Evolutionary conservation across 2,329 filamentous ascomycete species (phyloP).

Genomic region (Cercospora berteroae): DNA sequence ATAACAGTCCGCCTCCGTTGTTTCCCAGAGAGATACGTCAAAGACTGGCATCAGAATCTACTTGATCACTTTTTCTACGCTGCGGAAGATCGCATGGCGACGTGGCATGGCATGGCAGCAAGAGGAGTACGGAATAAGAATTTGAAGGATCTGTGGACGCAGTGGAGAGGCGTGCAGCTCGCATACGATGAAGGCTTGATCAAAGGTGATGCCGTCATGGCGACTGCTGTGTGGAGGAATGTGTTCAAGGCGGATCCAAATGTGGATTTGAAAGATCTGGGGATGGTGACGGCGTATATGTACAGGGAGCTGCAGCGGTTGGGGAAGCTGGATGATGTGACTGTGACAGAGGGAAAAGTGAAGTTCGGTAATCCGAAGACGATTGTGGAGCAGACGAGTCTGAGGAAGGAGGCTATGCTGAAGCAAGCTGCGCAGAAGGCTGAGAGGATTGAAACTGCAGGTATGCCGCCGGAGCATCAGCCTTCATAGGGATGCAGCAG

Average conservation of each 20-base stretch:
- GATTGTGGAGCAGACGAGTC: slow-evolving; percentile 37
- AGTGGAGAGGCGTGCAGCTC: slow-evolving; percentile 84
- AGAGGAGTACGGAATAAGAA: slow-evolving; percentile 58
- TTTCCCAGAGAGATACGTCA: slow-evolving; percentile 66
- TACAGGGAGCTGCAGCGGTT: slow-evolving; percentile 56
- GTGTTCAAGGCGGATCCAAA: slow-evolving; percentile 73
- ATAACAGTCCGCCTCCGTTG: slow-evolving; percentile 78
- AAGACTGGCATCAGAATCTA: slow-evolving; percentile 82
- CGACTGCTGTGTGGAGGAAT: slow-evolving; percentile 88
- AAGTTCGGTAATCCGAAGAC: slow-evolving; percentile 51
- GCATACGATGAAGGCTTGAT: slow-evolving; percentile 81
- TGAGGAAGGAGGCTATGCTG: slow-evolving; percentile 27
- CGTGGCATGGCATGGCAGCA: slow-evolving; percentile 67
- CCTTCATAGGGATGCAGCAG: neutral
- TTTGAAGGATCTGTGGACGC: slow-evolving; percentile 83
- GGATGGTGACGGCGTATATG: slow-evolving; percentile 63
- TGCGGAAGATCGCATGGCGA: slow-evolving; percentile 78
- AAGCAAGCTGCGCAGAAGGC: slow-evolving; percentile 16
- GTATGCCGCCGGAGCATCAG: slow-evolving; percentile 11
- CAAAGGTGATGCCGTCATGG: slow-evolving; percentile 73
- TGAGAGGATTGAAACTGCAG: slow-evolving; percentile 3
- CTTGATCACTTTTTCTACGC: slow-evolving; percentile 94
- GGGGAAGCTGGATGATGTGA: slow-evolving; percentile 54
- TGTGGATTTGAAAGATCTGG: slow-evolving; percentile 61
- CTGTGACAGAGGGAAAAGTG: slow-evolving; percentile 49